phyloP scores from a whole-genome alignment of 2,329 filamentous ascomycete genomes.

The Calonectria pseudoreteaudii region DNA sequence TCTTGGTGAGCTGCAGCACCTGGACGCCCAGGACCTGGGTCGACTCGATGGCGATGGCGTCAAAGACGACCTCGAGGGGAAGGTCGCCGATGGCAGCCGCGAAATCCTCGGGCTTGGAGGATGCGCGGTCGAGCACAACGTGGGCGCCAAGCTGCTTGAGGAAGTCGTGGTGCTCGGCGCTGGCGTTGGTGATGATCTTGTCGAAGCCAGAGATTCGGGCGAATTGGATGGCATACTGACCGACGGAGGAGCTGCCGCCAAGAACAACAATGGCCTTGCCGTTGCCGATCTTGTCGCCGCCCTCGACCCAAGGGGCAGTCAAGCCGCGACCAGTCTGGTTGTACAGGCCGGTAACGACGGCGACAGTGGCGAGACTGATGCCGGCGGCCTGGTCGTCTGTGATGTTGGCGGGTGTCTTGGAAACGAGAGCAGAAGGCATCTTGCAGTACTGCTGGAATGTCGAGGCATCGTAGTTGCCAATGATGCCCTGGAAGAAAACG shows the following conservation, averaged over 20 bases:
- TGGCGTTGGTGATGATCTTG: slow-evolving; percentile 1
- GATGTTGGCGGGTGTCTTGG: slow-evolving; percentile 45
- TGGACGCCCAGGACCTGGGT: background rate
- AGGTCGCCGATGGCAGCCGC: background rate
- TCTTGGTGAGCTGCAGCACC: background rate
- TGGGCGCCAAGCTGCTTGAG: background rate
- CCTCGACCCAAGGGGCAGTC: background rate
- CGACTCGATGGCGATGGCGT: background rate
- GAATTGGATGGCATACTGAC: background rate
- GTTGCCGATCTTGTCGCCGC: background rate
- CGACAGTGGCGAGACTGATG: slow-evolving; percentile 12
- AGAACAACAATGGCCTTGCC: background rate
- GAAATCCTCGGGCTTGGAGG: background rate
- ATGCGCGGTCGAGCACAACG: background rate
- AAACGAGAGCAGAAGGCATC: slow-evolving; percentile 47
- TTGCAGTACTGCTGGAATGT: slow-evolving; percentile 54
- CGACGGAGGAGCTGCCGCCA: background rate
- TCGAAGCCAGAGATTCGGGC: background rate
- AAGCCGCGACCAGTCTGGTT: background rate
- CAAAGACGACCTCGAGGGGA: background rate
- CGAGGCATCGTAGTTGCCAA: slow-evolving; percentile 42
- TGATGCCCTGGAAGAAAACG: slow-evolving; percentile 50
- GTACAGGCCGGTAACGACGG: background rate
- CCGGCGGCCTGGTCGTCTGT: slow-evolving; percentile 44
- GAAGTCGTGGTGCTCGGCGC: background rate